These are phyloP conservation scores for Abelmoschus esculentus DNA, from an alignment of 345 rosid species.

Conservation along the genomic window DNA sequence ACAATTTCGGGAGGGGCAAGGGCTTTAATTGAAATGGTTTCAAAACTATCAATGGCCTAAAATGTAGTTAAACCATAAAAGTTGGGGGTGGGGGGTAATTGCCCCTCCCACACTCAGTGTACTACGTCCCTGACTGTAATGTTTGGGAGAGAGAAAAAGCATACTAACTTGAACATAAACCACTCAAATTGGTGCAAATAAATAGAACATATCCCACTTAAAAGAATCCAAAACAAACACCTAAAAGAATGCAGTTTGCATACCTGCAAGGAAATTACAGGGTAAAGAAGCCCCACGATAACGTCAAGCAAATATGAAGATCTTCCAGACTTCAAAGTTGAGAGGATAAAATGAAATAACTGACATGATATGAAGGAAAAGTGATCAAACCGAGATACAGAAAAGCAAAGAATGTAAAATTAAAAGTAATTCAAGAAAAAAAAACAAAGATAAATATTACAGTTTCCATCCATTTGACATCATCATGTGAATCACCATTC, in stretches of 20 bases:
- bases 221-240: not conserved
- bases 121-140: not conserved
- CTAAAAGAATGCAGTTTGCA: not conserved
- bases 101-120: too few species aligned
- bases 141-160: not conserved
- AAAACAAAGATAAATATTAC: constrained; percentile 30
- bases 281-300: constrained; percentile 69
- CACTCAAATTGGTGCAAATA: not conserved
- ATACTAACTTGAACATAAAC: not conserved
- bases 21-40: too few species aligned
- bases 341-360: constrained; percentile 84
- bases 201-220: not conserved
- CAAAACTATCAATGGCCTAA: too few species aligned
- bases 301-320: constrained; percentile 80
- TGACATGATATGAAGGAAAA: constrained; percentile 21
- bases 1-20: too few species aligned
- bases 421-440: not conserved
- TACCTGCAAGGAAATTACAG: constrained; percentile 92
- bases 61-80: too few species aligned
- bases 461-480: constrained; percentile 99
- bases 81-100: too few species aligned
- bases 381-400: constrained; percentile 2
- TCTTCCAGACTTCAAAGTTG: constrained; percentile 90
- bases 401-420: constrained; percentile 4
- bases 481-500: constrained; percentile 59